phyloP scores from a whole-genome alignment of 257 asterid species.

The Leptodermis oblonga region DNA sequence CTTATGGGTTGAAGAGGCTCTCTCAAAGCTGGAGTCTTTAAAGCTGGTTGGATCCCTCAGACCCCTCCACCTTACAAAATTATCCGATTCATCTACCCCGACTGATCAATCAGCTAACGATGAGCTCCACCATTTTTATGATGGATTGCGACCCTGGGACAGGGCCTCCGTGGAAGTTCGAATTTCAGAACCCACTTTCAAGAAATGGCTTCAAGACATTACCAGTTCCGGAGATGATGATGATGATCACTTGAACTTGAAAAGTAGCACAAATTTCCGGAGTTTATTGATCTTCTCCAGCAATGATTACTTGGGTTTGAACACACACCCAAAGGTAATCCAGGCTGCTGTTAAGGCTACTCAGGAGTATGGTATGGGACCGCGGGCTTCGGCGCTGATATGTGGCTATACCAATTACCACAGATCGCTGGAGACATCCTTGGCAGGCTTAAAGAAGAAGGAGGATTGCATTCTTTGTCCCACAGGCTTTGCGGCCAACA shows the following conservation, averaged over 20 bases:
- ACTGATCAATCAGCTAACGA: slow-evolving; percentile 9
- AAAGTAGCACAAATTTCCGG: slow-evolving; percentile 41
- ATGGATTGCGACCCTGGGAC: slow-evolving; percentile 71
- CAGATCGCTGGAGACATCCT: slow-evolving; percentile 68
- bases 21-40: slow-evolving; percentile 51
- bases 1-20: slow-evolving; percentile 66
- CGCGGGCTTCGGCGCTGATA: slow-evolving; percentile 93
- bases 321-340: slow-evolving; percentile 77
- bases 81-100: slow-evolving; percentile 17
- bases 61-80: slow-evolving; percentile 70
- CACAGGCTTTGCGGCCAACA: slow-evolving; percentile 99
- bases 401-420: slow-evolving; percentile 94
- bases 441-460: slow-evolving; percentile 75
- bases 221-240: slow-evolving; percentile 93
- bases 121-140: slow-evolving; percentile 35
- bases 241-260: too few species aligned
- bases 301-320: slow-evolving; percentile 93
- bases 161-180: slow-evolving; percentile 74
- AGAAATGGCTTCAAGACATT: slow-evolving; percentile 69
- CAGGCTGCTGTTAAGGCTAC: slow-evolving; percentile 87
- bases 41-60: slow-evolving; percentile 78
- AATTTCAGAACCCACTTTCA: slow-evolving; percentile 70
- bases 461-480: slow-evolving; percentile 99
- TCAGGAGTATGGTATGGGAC: slow-evolving; percentile 93
- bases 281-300: slow-evolving; percentile 77